Percentiles rank a stretch among this genome's conserved stretches.
Evolutionary conservation across 495 filamentous ascomycete species (phyloP).

Genomic region (Lepraria neglecta): DNA sequence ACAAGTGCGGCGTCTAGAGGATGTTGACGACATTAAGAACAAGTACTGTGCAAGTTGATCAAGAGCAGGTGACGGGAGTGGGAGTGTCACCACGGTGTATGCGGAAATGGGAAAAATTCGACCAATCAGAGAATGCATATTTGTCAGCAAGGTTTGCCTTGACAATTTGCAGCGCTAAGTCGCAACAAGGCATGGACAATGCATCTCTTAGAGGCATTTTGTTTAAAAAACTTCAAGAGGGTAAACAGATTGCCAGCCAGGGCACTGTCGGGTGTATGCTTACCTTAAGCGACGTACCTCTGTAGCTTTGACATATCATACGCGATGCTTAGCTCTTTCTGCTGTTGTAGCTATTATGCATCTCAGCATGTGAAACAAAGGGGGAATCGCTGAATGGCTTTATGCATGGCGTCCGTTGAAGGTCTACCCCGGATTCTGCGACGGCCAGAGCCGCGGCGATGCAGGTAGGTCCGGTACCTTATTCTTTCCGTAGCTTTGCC

Average conservation of each 20-base stretch:
- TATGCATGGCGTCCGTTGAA: too few relatives aligned
- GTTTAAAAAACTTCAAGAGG: too few relatives aligned
- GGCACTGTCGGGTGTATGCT: neutral
- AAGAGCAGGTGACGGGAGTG: neutral
- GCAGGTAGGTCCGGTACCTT: conserved; percentile 7
- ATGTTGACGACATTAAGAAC: neutral
- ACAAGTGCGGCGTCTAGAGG: neutral
- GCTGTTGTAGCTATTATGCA: neutral
- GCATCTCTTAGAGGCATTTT: neutral
- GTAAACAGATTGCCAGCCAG: neutral
- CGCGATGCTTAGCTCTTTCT: neutral
- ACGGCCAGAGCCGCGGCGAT: neutral
- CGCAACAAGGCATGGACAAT: neutral
- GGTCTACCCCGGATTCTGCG: neutral
- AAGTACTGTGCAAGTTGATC: neutral
- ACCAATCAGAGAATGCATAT: conserved; percentile 20
- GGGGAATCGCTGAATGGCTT: too few relatives aligned
- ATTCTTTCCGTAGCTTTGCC: conserved; percentile 44
- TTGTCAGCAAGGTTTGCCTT: conserved; percentile 4
- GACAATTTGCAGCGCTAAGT: neutral
- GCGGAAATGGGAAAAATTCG: neutral
- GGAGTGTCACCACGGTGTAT: neutral
- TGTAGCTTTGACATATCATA: neutral
- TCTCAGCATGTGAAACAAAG: neutral
- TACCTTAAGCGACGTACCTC: neutral